Evolutionary conservation across 2,329 filamentous ascomycete species (phyloP).

Genomic region (Aspergillus sclerotialis): DNA sequence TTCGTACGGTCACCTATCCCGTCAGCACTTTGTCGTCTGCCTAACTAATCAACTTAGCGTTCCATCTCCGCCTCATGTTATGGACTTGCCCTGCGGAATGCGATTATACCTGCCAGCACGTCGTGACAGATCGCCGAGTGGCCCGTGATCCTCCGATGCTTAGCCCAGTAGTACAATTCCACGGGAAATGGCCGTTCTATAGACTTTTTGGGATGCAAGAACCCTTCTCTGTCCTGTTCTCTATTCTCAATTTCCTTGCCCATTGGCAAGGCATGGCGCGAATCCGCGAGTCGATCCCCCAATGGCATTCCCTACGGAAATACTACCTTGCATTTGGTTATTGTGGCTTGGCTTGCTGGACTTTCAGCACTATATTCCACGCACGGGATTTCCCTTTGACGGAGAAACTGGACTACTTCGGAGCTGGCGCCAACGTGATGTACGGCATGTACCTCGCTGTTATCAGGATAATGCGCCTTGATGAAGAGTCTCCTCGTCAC

Average conservation of each 20-base stretch:
- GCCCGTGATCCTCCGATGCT: slow-evolving; percentile 57
- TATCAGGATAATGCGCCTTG: slow-evolving; percentile 76
- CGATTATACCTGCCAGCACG: slow-evolving; percentile 96
- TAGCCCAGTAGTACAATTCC: slow-evolving; percentile 75
- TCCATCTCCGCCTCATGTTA: slow-evolving; percentile 77
- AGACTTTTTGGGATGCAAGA: slow-evolving; percentile 91
- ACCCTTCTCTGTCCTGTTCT: slow-evolving; percentile 88
- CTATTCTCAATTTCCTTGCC: slow-evolving; percentile 80
- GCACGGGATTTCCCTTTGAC: slow-evolving; percentile 77
- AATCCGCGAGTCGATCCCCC: slow-evolving; percentile 63
- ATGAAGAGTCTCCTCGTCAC: slow-evolving; percentile 46
- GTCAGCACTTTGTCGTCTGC: slow-evolving; percentile 4
- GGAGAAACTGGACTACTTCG: slow-evolving; percentile 95
- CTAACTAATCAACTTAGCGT: slow-evolving; percentile 46
- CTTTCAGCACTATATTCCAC: slow-evolving; percentile 87
- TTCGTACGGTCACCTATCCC: slow-evolving; percentile 54
- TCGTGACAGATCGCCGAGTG: slow-evolving; percentile 69
- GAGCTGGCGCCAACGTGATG: slow-evolving; percentile 78
- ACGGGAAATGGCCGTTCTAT: slow-evolving; percentile 97
- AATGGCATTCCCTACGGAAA: slow-evolving; percentile 64
- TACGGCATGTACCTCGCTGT: slow-evolving; percentile 85
- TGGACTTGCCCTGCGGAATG: slow-evolving; percentile 93
- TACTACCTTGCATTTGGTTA: slow-evolving; percentile 78
- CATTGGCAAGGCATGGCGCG: slow-evolving; percentile 71
- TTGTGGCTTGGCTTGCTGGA: slow-evolving; percentile 76